These are phyloP conservation scores for Cercospora canescens DNA, from an alignment of 2,329 filamentous ascomycete genomes.

Conservation along the genomic window DNA sequence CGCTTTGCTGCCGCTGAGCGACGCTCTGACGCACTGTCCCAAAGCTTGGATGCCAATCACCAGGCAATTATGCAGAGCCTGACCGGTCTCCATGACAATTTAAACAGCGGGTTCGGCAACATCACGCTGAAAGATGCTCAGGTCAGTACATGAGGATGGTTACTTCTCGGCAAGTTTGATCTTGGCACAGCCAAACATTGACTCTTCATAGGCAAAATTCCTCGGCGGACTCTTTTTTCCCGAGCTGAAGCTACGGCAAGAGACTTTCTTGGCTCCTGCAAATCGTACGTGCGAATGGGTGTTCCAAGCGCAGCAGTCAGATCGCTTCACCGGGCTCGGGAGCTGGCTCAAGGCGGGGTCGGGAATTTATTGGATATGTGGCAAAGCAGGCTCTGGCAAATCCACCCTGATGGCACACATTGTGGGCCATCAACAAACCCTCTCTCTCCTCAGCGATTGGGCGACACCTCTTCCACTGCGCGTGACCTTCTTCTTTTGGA, in stretches of 20 bases:
- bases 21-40: background rate
- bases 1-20: background rate
- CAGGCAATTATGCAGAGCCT: background rate
- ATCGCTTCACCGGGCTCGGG: background rate
- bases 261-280: background rate
- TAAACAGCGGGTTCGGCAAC: background rate
- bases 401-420: conserved; percentile 17
- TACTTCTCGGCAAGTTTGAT: background rate
- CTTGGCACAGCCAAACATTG: background rate
- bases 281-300: background rate
- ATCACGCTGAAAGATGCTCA: background rate
- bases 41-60: background rate
- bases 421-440: background rate
- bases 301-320: background rate
- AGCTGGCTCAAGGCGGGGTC: background rate
- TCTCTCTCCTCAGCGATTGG: background rate
- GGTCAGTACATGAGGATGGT: background rate
- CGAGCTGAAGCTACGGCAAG: background rate
- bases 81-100: background rate
- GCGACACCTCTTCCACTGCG: background rate
- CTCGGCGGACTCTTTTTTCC: background rate
- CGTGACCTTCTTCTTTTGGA: conserved; percentile 21
- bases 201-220: background rate
- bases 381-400: conserved; percentile 17
- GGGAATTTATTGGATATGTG: conserved; percentile 10